A percentile compares a stretch with the other conserved stretches of the same genome.
phyloP scores from a whole-genome alignment of 1,139 yeast species.

The Debaryomycetaceae sp. region DNA sequence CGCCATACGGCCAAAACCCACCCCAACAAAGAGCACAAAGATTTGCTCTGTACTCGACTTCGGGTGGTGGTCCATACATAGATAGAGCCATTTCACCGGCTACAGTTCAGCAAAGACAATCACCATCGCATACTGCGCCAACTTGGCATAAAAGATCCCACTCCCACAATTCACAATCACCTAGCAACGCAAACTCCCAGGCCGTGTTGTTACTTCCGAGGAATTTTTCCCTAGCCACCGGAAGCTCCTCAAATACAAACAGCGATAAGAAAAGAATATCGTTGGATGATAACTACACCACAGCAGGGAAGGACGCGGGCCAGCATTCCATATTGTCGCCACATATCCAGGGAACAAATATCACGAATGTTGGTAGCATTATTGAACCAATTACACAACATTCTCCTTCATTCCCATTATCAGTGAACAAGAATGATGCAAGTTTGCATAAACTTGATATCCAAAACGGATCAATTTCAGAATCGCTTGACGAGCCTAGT shows the following conservation, averaged over 20 bases:
- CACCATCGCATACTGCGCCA: neutral
- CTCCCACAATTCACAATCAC: conserved; percentile 16
- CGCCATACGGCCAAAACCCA: neutral
- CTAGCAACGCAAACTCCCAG: conserved; percentile 16
- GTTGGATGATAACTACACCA: conserved; percentile 25
- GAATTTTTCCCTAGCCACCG: conserved; percentile 36
- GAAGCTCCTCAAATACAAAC: conserved; percentile 6
- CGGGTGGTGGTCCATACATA: neutral
- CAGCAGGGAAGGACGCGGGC: conserved; percentile 8
- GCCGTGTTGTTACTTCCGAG: conserved; percentile 46
- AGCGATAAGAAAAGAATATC: conserved; percentile 23
- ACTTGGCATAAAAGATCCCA: neutral
- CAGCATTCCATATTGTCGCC: conserved; percentile 8
- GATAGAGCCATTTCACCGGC: neutral
- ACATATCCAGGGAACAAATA: conserved; percentile 17
- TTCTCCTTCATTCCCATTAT: neutral
- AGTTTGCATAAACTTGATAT: neutral
- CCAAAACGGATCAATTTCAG: neutral
- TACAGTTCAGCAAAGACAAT: neutral
- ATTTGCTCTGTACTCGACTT: neutral
- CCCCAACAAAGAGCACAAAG: neutral
- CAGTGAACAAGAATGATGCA: neutral
- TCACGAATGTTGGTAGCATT: conserved; percentile 16
- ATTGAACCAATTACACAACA: conserved; percentile 2
- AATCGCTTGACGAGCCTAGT: neutral